These are phyloP conservation scores for Trypanosoma vivax DNA, from an alignment of 208 protist genomes.

Conservation along the genomic window DNA sequence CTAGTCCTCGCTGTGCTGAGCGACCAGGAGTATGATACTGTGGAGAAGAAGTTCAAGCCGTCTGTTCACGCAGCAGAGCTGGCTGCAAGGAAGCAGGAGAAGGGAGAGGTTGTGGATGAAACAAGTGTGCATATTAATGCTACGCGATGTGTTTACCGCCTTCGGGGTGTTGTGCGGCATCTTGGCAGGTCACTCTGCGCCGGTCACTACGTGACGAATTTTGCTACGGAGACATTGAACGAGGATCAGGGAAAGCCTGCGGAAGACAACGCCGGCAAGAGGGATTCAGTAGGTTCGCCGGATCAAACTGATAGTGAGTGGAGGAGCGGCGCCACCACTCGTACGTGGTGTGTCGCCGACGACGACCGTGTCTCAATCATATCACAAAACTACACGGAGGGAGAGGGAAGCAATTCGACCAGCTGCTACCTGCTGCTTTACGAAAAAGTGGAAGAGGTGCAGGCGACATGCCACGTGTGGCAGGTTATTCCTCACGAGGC, in stretches of 20 bases:
- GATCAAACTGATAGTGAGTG: neutral
- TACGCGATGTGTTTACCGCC: constrained; percentile 27
- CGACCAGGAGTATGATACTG: constrained; percentile 16
- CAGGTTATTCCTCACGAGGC: constrained; percentile 27
- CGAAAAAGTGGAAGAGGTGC: constrained; percentile 46
- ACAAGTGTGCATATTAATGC: constrained; percentile 14
- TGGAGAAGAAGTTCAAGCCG: constrained; percentile 11
- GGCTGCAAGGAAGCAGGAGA: neutral
- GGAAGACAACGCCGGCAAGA: constrained; percentile 4
- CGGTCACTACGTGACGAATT: constrained; percentile 67
- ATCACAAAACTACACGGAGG: constrained; percentile 1
- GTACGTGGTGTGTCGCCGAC: constrained; percentile 40
- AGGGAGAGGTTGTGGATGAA: neutral
- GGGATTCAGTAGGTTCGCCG: neutral
- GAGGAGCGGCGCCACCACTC: neutral
- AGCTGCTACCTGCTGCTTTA: constrained; percentile 65
- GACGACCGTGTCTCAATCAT: constrained; percentile 35
- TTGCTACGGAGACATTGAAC: constrained; percentile 17
- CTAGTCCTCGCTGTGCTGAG: constrained; percentile 24
- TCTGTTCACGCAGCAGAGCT: constrained; percentile 11
- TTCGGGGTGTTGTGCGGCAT: constrained; percentile 46
- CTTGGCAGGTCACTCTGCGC: constrained; percentile 35
- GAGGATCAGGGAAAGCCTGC: constrained; percentile 1
- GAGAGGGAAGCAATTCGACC: constrained; percentile 16
- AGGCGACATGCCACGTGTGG: constrained; percentile 29